phyloP scores from a whole-genome alignment of 495 filamentous ascomycete species.

The Letharia lupina region DNA sequence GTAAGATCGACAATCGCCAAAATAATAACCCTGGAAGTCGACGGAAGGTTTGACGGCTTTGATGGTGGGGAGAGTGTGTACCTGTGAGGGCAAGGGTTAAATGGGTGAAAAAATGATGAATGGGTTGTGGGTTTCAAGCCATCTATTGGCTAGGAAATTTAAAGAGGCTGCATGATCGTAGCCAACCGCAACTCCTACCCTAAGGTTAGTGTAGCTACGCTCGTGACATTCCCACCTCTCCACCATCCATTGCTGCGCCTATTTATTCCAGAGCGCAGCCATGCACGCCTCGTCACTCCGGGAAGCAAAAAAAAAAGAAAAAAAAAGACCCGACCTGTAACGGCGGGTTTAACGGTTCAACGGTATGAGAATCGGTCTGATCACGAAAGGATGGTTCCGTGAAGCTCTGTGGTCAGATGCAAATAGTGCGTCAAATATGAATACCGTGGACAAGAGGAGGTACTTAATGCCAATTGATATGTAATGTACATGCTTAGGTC shows the following conservation, averaged over 20 bases:
- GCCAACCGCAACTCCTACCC: background rate
- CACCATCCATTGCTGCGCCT: slow-evolving; percentile 5
- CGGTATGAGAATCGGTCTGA: background rate
- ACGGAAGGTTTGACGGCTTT: background rate
- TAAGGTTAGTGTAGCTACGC: background rate
- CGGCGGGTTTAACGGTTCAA: background rate
- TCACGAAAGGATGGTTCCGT: background rate
- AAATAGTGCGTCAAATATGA: too few relatives aligned
- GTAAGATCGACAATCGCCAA: slow-evolving; percentile 11
- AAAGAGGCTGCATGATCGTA: background rate
- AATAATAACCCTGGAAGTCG: background rate
- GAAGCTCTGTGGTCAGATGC: too few relatives aligned
- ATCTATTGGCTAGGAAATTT: slow-evolving; percentile 6
- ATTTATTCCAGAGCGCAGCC: background rate
- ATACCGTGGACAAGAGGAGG: too few relatives aligned
- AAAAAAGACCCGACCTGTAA: background rate
- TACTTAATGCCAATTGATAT: too few relatives aligned
- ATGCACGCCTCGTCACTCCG: background rate
- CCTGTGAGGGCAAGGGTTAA: background rate
- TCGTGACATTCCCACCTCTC: background rate
- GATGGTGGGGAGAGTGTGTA: background rate
- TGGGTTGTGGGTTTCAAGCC: slow-evolving; percentile 5
- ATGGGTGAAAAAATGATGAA: background rate
- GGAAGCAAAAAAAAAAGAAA: background rate
- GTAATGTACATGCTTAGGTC: too few relatives aligned